Base-by-base conservation (phyloP, 1,284 basidiomycete genomes). In the Tilletia setariae region DNA sequence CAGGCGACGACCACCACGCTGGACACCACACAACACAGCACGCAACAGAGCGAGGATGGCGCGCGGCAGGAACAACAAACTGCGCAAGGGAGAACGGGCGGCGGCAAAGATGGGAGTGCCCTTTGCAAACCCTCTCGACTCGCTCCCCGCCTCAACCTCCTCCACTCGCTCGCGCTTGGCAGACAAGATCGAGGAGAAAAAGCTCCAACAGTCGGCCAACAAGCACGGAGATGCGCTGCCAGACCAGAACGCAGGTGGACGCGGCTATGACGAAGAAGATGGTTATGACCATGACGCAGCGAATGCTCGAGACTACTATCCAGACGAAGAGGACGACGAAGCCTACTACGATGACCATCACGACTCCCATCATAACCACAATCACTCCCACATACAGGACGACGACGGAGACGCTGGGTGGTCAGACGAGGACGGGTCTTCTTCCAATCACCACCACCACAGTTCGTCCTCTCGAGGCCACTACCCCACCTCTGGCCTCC, bases 51-150 rank as follows among this genome's bases (percentile, higher is more conserved):
- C 21, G 1, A 59, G 23, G n/a, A 64, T 64, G 63, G 63, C 63
- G 44, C 63, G 63, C 63, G 63, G 63, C 21, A 23, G 53, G 23
- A 64, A 64, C 25, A 64, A 64, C 44, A 64, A 64, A n/a, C 63
- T 64, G 25, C 40, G 63, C 9, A 64, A 64, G 44, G 63, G 63
- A 32, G 63, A 64, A n/a, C 63, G 63, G 43, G 32, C 42, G 13
- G 63, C 63, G 19, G 63, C 63, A 19, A 64, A 47, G 63, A 46
- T 59, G 53, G 53, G 53, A 21, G 32, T 59, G 23, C 53, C 53
- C 7, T 3, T 19, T 1, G 11, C 43, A 9, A 59, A 6, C 63
- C 19, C 42, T 16, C 40, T 43, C 42, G 25, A 63, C 42, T 42
- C 16, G 19, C 19, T 21, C 19, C 61, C 61, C 1, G 19, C 13